These are phyloP conservation scores for Auriscalpium vulgare DNA, from an alignment of 768 basidiomycete species.

Conservation along the genomic window DNA sequence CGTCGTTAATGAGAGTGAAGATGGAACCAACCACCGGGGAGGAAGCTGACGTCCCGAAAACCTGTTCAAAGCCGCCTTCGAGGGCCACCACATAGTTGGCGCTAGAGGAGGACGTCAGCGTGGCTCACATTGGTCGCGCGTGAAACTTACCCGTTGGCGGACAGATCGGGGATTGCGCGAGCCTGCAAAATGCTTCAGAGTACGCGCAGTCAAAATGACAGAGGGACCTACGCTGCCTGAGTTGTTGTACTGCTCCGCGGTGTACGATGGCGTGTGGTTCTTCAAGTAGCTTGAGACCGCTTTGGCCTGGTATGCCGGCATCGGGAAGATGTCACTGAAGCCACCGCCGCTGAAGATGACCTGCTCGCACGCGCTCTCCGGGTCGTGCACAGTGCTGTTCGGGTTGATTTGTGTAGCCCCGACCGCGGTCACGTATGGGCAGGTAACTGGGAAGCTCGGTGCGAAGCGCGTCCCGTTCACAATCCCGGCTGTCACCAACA, in stretches of 20 bases:
- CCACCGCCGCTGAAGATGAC: conserved; percentile 33
- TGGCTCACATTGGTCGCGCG: not conserved
- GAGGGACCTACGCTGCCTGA: conserved; percentile 18
- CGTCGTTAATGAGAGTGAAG: conserved; percentile 30
- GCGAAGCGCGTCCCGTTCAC: conserved; percentile 27
- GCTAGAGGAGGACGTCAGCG: conserved; percentile 3
- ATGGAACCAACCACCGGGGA: conserved; percentile 27
- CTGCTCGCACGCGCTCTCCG: conserved; percentile 30
- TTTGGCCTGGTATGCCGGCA: conserved; percentile 27
- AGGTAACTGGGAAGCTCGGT: conserved; percentile 35
- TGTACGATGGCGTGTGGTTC: conserved; percentile 27
- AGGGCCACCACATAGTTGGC: conserved; percentile 25
- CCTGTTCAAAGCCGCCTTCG: conserved; percentile 23
- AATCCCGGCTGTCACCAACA: conserved; percentile 18
- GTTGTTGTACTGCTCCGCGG: conserved; percentile 25
- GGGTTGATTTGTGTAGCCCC: conserved; percentile 32
- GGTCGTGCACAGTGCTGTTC: conserved; percentile 23
- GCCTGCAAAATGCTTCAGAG: conserved; percentile 1
- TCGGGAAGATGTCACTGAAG: conserved; percentile 32
- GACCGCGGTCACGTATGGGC: conserved; percentile 33
- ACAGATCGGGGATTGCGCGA: conserved; percentile 26
- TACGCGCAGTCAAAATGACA: not conserved
- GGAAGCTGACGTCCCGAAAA: conserved; percentile 31
- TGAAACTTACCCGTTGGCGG: conserved; percentile 24
- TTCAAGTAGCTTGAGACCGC: conserved; percentile 24